A percentile compares a stretch with the other conserved stretches of the same genome.
Conservation (phyloP, 768 basidiomycete genomes). For the Panellus pusillus region DNA sequence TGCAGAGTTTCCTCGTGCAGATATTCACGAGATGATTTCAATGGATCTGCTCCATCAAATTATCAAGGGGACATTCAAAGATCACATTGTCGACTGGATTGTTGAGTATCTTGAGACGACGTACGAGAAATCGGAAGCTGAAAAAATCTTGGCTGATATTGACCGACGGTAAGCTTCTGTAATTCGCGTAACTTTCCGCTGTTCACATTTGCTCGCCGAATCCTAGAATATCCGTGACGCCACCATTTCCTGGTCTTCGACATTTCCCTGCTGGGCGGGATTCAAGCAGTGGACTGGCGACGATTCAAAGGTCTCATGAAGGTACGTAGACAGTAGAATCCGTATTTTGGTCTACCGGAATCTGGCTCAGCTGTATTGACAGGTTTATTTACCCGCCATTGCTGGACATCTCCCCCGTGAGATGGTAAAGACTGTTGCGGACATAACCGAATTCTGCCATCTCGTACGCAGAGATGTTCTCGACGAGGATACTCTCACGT, state of each 20-base stretch:
- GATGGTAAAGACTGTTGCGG: slow-evolving; percentile 5
- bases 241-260: slow-evolving; percentile 26
- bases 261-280: slow-evolving; percentile 28
- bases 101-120: no score
- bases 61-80: slow-evolving; percentile 28
- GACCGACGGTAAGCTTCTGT: no score
- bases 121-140: slow-evolving; percentile 16
- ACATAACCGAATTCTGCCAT: slow-evolving; percentile 24
- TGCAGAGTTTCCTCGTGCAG: slow-evolving; percentile 30
- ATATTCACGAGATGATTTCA: slow-evolving; percentile 34
- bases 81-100: slow-evolving; percentile 37
- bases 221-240: slow-evolving; percentile 21
- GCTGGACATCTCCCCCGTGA: slow-evolving; percentile 13
- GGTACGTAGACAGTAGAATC: no score
- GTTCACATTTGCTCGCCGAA: no score
- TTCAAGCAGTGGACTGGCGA: slow-evolving; percentile 41
- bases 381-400: slow-evolving; percentile 20
- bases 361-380: no score
- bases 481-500: slow-evolving; percentile 7
- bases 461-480: slow-evolving; percentile 12
- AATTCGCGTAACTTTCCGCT: no score
- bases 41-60: slow-evolving; percentile 36
- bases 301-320: slow-evolving; percentile 30
- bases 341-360: no score
- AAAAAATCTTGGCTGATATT: slow-evolving; percentile 30